These are phyloP conservation scores for Rubroboletus pulcherrimus DNA, from an alignment of 768 basidiomycete species.

Conservation along the genomic window DNA sequence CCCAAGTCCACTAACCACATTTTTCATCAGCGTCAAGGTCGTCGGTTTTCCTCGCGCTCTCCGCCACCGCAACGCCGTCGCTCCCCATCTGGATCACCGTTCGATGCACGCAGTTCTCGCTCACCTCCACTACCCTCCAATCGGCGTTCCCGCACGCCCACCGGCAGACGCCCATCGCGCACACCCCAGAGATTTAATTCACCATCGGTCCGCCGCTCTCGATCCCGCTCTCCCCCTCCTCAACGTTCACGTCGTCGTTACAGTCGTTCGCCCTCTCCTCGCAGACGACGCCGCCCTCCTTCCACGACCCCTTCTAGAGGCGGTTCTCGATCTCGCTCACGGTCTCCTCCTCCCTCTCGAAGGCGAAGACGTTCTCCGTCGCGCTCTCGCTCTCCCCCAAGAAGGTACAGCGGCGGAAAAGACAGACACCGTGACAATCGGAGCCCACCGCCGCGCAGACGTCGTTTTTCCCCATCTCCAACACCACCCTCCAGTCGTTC, in stretches of 20 bases:
- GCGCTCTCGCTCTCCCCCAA: constrained; percentile 30
- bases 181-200: constrained; percentile 29
- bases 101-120: constrained; percentile 38
- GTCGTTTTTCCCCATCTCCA: constrained; percentile 45
- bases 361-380: constrained; percentile 36
- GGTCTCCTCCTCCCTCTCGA: constrained; percentile 38
- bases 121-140: constrained; percentile 34
- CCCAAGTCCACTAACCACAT: constrained; percentile 4
- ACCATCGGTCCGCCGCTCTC: constrained; percentile 38
- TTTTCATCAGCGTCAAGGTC: constrained; percentile 38
- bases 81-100: constrained; percentile 34
- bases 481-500: constrained; percentile 48
- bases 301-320: constrained; percentile 30
- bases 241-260: constrained; percentile 25
- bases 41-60: constrained; percentile 44
- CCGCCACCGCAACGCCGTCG: constrained; percentile 48
- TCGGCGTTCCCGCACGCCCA: constrained; percentile 39
- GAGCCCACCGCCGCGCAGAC: constrained; percentile 34
- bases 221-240: constrained; percentile 30
- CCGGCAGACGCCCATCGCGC: constrained; percentile 34
- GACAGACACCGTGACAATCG: constrained; percentile 30
- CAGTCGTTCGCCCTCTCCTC: constrained; percentile 27
- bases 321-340: constrained; percentile 41
- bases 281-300: constrained; percentile 32
- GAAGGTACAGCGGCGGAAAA: constrained; percentile 16